These are phyloP conservation scores for Phellopilus nigrolimitatus DNA, from an alignment of 1,284 basidiomycete genomes.

Conservation along the genomic window DNA sequence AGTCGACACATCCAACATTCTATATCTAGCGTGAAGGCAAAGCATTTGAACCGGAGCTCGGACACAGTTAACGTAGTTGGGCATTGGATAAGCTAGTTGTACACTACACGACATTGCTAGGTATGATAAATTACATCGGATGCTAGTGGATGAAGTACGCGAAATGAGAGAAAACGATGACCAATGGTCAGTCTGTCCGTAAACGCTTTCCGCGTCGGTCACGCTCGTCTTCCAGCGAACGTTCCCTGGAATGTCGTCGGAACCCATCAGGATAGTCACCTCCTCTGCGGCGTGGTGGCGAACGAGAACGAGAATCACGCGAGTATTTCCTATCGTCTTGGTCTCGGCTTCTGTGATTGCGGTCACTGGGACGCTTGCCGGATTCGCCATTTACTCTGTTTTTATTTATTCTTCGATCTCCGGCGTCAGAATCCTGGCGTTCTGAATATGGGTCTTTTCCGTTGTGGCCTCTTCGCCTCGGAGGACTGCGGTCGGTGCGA, in stretches of 20 bases:
- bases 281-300: no score
- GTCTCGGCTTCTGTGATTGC: constrained; percentile 19
- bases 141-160: not conserved
- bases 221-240: constrained; percentile 31
- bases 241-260: constrained; percentile 40
- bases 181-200: constrained; percentile 21
- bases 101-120: not conserved
- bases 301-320: constrained; percentile 30
- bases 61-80: not conserved
- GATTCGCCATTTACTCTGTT: constrained; percentile 14
- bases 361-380: constrained; percentile 19
- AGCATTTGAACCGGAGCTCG: not conserved
- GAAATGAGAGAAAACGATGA: not conserved
- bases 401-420: constrained; percentile 11
- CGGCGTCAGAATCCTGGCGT: constrained; percentile 22
- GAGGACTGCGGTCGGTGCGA: constrained; percentile 13
- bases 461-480: constrained; percentile 20
- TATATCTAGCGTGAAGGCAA: not conserved
- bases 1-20: no score
- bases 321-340: constrained; percentile 13
- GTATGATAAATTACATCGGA: not conserved
- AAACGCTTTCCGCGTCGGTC: constrained; percentile 32
- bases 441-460: constrained; percentile 23
- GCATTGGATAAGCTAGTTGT: not conserved
- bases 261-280: constrained; percentile 4